A percentile compares a stretch with the other conserved stretches of the same genome.
phyloP scores from a whole-genome alignment of 2,329 filamentous ascomycete genomes.

The Canariomyces notabilis region DNA sequence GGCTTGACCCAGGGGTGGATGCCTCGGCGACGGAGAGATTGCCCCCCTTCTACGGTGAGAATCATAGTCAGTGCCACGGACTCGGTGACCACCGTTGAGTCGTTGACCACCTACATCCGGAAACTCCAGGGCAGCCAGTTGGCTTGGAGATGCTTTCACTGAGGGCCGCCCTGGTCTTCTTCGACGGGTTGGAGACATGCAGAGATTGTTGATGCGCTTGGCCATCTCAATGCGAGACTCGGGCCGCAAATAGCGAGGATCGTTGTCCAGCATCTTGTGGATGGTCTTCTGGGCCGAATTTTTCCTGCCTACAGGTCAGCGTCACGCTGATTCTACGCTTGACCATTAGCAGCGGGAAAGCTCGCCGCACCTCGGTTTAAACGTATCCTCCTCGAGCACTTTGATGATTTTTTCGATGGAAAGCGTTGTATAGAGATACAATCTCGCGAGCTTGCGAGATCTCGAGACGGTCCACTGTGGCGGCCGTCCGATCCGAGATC shows the following conservation, averaged over 20 bases:
- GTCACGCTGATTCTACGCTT: too few relatives aligned
- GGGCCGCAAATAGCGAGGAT: constrained; percentile 54
- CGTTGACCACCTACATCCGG: constrained; percentile 2
- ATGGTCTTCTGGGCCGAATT: constrained; percentile 57
- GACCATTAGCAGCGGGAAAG: too few relatives aligned
- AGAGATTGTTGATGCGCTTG: constrained; percentile 43
- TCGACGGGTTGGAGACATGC: constrained; percentile 35
- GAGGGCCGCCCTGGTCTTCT: constrained; percentile 3
- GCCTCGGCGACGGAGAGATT: constrained; percentile 5
- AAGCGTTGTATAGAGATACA: constrained; percentile 54
- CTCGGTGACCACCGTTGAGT: neutral
- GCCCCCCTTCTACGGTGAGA: constrained; percentile 4
- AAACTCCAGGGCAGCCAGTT: neutral
- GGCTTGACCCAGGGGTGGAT: constrained; percentile 11
- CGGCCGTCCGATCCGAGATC: constrained; percentile 44
- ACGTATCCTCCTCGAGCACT: constrained; percentile 39
- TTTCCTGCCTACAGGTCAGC: too few relatives aligned
- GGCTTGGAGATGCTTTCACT: neutral
- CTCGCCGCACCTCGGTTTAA: constrained; percentile 44
- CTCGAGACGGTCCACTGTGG: constrained; percentile 51
- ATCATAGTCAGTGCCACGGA: neutral
- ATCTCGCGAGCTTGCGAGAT: constrained; percentile 48
- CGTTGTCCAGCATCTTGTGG: constrained; percentile 51
- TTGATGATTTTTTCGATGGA: constrained; percentile 49
- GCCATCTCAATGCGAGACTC: constrained; percentile 47